phyloP scores from a whole-genome alignment of 2,329 filamentous ascomycete genomes.

The Arthrinium phaeospermum region DNA sequence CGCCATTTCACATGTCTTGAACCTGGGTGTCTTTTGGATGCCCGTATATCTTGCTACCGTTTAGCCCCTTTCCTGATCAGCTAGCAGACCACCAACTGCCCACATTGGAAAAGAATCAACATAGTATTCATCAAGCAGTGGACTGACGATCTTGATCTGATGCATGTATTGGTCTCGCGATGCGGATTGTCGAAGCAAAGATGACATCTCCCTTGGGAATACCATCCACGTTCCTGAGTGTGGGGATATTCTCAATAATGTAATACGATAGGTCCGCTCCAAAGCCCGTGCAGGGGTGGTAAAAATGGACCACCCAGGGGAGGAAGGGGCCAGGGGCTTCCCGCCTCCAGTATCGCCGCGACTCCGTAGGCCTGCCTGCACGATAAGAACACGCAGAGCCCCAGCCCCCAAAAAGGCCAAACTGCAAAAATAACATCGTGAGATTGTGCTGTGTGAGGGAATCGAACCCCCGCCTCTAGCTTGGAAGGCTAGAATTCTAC shows the following conservation, averaged over 20 bases:
- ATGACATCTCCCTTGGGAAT: neutral
- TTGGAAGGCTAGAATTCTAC: conserved; percentile 17
- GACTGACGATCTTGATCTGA: neutral
- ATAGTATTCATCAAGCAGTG: neutral
- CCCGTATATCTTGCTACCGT: neutral
- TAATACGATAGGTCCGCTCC: conserved; percentile 6
- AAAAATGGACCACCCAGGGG: neutral
- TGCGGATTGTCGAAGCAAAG: neutral
- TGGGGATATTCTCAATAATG: neutral
- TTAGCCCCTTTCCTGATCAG: neutral
- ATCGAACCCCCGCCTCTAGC: conserved; percentile 15
- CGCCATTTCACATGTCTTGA: neutral
- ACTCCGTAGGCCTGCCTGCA: neutral
- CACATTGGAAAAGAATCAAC: no score
- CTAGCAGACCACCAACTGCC: neutral
- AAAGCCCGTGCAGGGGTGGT: neutral
- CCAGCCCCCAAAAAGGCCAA: neutral
- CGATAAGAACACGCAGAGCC: neutral
- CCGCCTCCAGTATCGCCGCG: neutral
- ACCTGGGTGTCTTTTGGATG: neutral
- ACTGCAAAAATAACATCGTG: neutral
- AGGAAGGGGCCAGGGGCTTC: neutral
- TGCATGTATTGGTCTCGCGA: neutral
- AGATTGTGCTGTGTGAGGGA: neutral
- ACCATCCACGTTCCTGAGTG: neutral